Conservation (phyloP, 1,284 basidiomycete genomes). For the Tylopilus sp. region DNA sequence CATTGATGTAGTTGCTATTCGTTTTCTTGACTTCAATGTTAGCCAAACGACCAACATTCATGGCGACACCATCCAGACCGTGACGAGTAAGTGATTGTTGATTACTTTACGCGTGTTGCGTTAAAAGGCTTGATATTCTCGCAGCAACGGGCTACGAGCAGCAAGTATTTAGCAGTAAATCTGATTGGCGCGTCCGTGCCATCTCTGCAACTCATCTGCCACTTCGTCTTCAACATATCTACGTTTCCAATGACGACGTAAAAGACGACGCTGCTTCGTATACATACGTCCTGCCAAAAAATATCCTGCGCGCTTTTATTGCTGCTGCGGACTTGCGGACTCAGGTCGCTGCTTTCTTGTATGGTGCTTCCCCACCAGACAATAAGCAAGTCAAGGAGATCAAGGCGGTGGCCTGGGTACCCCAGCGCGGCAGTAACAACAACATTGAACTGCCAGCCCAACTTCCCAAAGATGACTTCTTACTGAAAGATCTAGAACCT, state of each 20-base stretch:
- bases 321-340: slow-evolving; percentile 92
- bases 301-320: slow-evolving; percentile 93
- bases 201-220: slow-evolving; percentile 96
- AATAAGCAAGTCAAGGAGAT: slow-evolving; percentile 99
- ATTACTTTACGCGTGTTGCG: neutral
- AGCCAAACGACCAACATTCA: slow-evolving; percentile 95
- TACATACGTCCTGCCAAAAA: slow-evolving; percentile 98
- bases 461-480: slow-evolving; percentile 89
- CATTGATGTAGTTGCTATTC: neutral
- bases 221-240: slow-evolving; percentile 95
- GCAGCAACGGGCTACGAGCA: slow-evolving; percentile 95
- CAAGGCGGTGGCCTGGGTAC: slow-evolving; percentile 94
- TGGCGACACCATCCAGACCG: slow-evolving; percentile 94
- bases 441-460: slow-evolving; percentile 84
- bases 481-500: slow-evolving; percentile 92
- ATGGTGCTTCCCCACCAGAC: slow-evolving; percentile 90
- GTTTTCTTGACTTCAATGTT: slow-evolving; percentile 17
- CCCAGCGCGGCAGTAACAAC: slow-evolving; percentile 95
- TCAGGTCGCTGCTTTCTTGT: slow-evolving; percentile 93
- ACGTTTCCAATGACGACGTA: slow-evolving; percentile 98
- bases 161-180: slow-evolving; percentile 96
- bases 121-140: slow-evolving; percentile 14
- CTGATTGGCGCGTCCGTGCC: slow-evolving; percentile 97
- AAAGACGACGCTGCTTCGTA: slow-evolving; percentile 93
- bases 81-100: slow-evolving; percentile 67